Conservation (phyloP, 176 grass and related monocot genomes). For the Aegilops sharonensis region DNA sequence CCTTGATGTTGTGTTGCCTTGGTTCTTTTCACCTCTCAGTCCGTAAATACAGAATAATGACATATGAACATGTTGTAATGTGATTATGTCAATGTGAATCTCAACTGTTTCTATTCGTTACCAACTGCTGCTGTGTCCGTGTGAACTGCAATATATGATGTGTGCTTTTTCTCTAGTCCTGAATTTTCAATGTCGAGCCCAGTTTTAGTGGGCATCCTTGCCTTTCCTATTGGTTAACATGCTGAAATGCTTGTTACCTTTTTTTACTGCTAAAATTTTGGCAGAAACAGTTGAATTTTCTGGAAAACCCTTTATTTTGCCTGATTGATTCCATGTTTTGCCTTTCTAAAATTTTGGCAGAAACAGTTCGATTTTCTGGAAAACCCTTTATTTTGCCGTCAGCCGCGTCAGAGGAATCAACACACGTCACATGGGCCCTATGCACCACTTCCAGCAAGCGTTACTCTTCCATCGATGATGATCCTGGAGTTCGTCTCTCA, state of each 20-base stretch:
- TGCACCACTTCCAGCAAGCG: too few relatives aligned
- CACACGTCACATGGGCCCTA: too few relatives aligned
- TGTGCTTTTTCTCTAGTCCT: not conserved
- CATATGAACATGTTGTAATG: conserved; percentile 6
- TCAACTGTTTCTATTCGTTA: not conserved
- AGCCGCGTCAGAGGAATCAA: too few relatives aligned
- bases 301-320: not conserved
- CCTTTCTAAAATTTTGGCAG: not conserved
- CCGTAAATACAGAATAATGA: conserved; percentile 34
- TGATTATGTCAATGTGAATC: not conserved
- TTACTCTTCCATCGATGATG: too few relatives aligned
- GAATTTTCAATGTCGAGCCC: not conserved
- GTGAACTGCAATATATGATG: not conserved
- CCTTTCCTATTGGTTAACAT: not conserved
- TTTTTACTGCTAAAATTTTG: not conserved
- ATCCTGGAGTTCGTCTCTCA: too few relatives aligned
- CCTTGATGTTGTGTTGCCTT: not conserved
- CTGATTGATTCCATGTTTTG: too few relatives aligned
- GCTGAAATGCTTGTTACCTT: not conserved
- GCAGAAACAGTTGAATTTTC: not conserved
- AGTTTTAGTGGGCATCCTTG: not conserved
- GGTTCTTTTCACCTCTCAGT: not conserved
- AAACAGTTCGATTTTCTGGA: not conserved
- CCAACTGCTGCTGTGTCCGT: not conserved
- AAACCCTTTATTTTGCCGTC: too few relatives aligned